These are phyloP conservation scores for Citrullus colocynthis DNA, from an alignment of 306 rosid genomes.

Conservation along the genomic window DNA sequence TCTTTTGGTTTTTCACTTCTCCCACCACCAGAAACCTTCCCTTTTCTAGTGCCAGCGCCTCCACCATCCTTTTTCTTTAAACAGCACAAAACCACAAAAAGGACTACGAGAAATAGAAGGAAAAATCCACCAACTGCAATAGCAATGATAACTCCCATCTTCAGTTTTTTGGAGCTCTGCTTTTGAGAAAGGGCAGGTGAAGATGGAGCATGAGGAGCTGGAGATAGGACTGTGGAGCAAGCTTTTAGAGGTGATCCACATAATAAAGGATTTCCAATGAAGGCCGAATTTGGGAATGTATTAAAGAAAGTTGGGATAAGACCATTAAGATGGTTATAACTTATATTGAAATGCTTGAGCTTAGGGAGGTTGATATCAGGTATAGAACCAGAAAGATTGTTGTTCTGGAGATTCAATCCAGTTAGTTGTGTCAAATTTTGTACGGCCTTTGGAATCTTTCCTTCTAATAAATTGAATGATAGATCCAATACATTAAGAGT, in stretches of 20 bases:
- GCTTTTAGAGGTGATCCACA: constrained; percentile 69
- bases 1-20: constrained; percentile 78
- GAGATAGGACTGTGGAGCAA: constrained; percentile 38
- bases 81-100: constrained; percentile 45
- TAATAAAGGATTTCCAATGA: constrained; percentile 56
- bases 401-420: constrained; percentile 68
- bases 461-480: constrained; percentile 65
- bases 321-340: constrained; percentile 79
- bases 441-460: constrained; percentile 43
- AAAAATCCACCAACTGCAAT: constrained; percentile 64
- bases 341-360: constrained; percentile 57
- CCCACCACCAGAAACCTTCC: constrained; percentile 49
- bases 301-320: constrained; percentile 55
- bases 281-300: constrained; percentile 51
- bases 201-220: constrained; percentile 25
- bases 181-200: constrained; percentile 26
- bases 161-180: constrained; percentile 35
- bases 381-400: constrained; percentile 59
- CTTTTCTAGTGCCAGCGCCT: constrained; percentile 30
- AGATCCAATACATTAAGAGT: constrained; percentile 60
- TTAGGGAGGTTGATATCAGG: constrained; percentile 48
- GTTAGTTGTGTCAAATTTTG: constrained; percentile 53
- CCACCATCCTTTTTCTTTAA: constrained; percentile 29
- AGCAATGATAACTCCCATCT: constrained; percentile 56
- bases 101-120: constrained; percentile 40